These are phyloP conservation scores for Colletotrichum melonis DNA, from an alignment of 2,329 filamentous ascomycete genomes.

Conservation along the genomic window DNA sequence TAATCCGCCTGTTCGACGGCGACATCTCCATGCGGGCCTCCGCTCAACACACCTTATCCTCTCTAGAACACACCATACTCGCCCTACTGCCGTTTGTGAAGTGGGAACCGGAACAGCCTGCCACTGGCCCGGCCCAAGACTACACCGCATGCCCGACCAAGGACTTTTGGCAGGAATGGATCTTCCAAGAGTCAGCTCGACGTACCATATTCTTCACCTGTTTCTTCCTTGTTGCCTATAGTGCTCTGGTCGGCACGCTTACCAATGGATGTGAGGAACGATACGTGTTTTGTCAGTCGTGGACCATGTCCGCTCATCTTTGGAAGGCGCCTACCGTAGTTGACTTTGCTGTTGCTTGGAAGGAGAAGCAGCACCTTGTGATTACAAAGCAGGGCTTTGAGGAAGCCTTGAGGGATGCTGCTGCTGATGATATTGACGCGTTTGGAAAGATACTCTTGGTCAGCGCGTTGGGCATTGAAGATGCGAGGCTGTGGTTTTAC, in stretches of 20 bases:
- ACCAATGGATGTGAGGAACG: conserved; percentile 43
- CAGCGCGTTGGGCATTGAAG: conserved; percentile 45
- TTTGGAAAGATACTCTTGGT: conserved; percentile 53
- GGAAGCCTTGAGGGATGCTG: conserved; percentile 46
- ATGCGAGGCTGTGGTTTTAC: conserved; percentile 48
- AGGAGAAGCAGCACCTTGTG: conserved; percentile 47
- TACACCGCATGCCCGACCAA: conserved; percentile 53
- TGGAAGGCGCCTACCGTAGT: conserved; percentile 50
- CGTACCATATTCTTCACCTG: conserved; percentile 62
- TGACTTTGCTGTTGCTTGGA: conserved; percentile 53
- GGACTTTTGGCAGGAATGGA: conserved; percentile 62
- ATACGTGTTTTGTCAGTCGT: conserved; percentile 47
- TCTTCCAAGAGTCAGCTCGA: conserved; percentile 64
- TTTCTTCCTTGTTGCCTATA: conserved; percentile 55
- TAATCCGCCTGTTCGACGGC: conserved; percentile 58
- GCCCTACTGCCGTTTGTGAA: conserved; percentile 46
- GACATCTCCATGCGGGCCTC: conserved; percentile 48
- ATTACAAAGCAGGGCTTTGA: conserved; percentile 44
- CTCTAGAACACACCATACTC: conserved; percentile 48
- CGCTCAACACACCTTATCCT: conserved; percentile 43
- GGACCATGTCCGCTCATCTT: conserved; percentile 51
- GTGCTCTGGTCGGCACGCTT: conserved; percentile 45
- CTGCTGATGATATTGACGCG: conserved; percentile 54
- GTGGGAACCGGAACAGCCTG: conserved; percentile 42
- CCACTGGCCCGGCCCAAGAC: conserved; percentile 40